These are phyloP conservation scores for Polychaeton citri DNA, from an alignment of 2,329 filamentous ascomycete genomes.

Conservation along the genomic window DNA sequence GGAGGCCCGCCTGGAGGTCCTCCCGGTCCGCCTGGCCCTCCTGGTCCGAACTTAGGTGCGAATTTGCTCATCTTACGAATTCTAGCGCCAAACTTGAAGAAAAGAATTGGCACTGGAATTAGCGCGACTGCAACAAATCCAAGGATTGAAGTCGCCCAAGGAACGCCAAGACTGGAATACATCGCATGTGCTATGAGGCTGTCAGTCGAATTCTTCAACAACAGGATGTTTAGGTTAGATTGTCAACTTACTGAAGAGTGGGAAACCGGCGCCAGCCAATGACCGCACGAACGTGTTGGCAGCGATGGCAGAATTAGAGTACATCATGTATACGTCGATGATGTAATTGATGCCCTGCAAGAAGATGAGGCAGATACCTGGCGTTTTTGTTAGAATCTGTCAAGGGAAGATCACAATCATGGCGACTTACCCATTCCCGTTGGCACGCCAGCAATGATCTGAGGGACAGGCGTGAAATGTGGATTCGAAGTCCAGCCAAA, in stretches of 20 bases:
- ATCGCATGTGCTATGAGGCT: slow-evolving; percentile 7
- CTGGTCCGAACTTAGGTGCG: slow-evolving; percentile 23
- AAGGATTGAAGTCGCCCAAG: slow-evolving; percentile 18
- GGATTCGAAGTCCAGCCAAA: slow-evolving; percentile 31
- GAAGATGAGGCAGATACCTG: slow-evolving; percentile 23
- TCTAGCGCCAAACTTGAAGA: slow-evolving; percentile 14
- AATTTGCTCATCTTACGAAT: slow-evolving; percentile 49
- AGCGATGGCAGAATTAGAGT: slow-evolving; percentile 24
- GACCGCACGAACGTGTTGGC: slow-evolving; percentile 23
- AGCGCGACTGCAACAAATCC: slow-evolving; percentile 18
- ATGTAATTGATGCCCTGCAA: slow-evolving; percentile 22
- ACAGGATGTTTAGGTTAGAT: slow-evolving; percentile 1
- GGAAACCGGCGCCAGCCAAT: slow-evolving; percentile 21
- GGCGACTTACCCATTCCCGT: slow-evolving; percentile 22
- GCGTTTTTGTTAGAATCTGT: slow-evolving; percentile 15
- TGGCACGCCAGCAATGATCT: slow-evolving; percentile 25
- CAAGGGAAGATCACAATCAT: slow-evolving; percentile 56
- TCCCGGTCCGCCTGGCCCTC: no score
- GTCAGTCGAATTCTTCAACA: not conserved
- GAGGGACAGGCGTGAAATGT: slow-evolving; percentile 26
- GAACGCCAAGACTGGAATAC: slow-evolving; percentile 20
- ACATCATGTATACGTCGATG: slow-evolving; percentile 24
- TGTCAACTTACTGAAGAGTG: slow-evolving; percentile 22
- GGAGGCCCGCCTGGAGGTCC: not conserved
- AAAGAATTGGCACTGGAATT: slow-evolving; percentile 14